These are phyloP conservation scores for Bryum argenteum DNA, from an alignment of 225 moss, liverwort and hornwort species.

Conservation along the genomic window DNA sequence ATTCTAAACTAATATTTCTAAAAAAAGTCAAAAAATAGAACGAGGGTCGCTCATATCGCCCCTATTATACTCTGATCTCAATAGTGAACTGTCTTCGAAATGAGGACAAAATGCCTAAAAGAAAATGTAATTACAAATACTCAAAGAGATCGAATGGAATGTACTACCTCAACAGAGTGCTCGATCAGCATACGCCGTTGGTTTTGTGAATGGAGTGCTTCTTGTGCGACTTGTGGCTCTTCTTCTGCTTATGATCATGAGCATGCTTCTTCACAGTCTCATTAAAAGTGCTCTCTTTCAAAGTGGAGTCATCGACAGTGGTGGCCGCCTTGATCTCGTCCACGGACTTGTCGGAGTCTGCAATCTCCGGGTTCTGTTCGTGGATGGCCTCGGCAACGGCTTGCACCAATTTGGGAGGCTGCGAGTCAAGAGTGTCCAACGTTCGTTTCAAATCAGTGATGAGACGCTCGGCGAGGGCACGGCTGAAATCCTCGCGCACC, in stretches of 20 bases:
- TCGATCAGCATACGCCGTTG: slow-evolving; percentile 41
- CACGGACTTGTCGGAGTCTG: not conserved
- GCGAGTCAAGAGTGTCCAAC: slow-evolving; percentile 31
- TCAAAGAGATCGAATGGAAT: too few species aligned
- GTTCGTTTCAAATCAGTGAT: slow-evolving; percentile 42
- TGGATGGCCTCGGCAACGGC: slow-evolving; percentile 29
- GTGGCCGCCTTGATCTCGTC: slow-evolving; percentile 17
- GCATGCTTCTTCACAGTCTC: slow-evolving; percentile 22
- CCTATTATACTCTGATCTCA: too few species aligned
- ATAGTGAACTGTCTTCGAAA: too few species aligned
- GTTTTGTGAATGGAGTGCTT: slow-evolving; percentile 37
- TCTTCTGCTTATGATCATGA: not conserved
- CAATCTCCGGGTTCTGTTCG: slow-evolving; percentile 26
- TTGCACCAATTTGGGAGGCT: slow-evolving; percentile 42
- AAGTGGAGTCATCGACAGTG: slow-evolving; percentile 8
- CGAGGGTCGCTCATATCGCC: too few species aligned
- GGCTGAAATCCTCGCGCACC: slow-evolving; percentile 84
- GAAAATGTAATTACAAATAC: too few species aligned
- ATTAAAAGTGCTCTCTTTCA: not conserved
- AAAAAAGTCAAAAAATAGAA: too few species aligned
- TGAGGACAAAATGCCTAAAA: too few species aligned
- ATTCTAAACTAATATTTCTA: too few species aligned
- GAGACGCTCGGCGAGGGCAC: slow-evolving; percentile 62
- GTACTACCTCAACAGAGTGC: slow-evolving; percentile 29
- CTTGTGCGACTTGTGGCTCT: slow-evolving; percentile 24